phyloP scores from a whole-genome alignment of 2,329 filamentous ascomycete species.

The Aspergillus cejpii region DNA sequence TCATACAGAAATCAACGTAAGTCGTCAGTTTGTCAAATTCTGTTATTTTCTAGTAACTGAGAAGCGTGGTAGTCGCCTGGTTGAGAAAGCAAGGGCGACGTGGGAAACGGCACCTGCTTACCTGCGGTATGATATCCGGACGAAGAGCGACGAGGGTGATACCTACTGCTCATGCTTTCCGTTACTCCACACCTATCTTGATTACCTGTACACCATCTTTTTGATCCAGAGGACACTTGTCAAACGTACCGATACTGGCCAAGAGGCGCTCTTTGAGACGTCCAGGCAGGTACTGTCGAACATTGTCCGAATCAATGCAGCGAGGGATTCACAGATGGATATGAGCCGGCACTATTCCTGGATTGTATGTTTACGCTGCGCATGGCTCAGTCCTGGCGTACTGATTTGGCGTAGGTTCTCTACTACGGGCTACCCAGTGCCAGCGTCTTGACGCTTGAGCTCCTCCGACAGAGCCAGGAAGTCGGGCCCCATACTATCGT shows the following conservation, averaged over 20 bases:
- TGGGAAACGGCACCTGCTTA: conserved; percentile 23
- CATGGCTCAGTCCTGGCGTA: neutral
- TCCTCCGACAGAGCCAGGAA: conserved; percentile 29
- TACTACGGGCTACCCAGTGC: conserved; percentile 31
- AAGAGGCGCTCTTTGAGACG: conserved; percentile 29
- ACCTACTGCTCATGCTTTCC: conserved; percentile 16
- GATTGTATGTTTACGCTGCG: conserved; percentile 22
- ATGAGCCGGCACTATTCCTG: conserved; percentile 31
- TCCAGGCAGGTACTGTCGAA: conserved; percentile 28
- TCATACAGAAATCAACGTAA: conserved; percentile 25
- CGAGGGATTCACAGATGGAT: conserved; percentile 26
- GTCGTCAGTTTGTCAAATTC: conserved; percentile 14
- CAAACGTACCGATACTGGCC: conserved; percentile 28
- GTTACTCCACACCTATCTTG: conserved; percentile 27
- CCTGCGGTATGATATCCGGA: conserved; percentile 22
- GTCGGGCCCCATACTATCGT: conserved; percentile 20
- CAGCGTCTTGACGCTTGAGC: conserved; percentile 30
- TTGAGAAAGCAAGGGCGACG: conserved; percentile 20
- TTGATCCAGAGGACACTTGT: conserved; percentile 30
- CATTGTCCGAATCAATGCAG: conserved; percentile 24
- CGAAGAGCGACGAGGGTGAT: conserved; percentile 7
- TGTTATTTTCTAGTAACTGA: neutral
- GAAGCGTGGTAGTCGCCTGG: conserved; percentile 18
- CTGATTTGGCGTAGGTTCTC: conserved; percentile 19
- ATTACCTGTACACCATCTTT: conserved; percentile 34